These are phyloP conservation scores for Pseudopyrenochaeta lycopersici DNA, from an alignment of 2,329 filamentous ascomycete genomes.

Conservation along the genomic window DNA sequence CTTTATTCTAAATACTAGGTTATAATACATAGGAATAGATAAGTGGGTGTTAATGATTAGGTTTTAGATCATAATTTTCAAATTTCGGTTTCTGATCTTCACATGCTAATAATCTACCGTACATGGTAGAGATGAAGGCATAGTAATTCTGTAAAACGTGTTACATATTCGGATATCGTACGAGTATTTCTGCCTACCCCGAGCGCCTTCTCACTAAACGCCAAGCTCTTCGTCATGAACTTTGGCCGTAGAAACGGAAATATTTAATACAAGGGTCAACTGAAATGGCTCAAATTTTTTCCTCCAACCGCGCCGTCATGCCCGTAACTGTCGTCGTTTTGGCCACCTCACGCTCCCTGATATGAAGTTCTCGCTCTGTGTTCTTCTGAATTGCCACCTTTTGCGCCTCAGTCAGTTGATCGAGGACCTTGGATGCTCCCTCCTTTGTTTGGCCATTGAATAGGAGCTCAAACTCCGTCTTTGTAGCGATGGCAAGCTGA, in stretches of 20 bases:
- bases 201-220: no score
- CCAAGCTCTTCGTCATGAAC: no score
- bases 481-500: constrained; percentile 50
- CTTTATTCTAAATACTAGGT: no score
- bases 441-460: constrained; percentile 32
- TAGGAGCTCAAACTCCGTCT: constrained; percentile 42
- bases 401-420: constrained; percentile 47
- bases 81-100: no score
- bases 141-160: no score
- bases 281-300: constrained; percentile 33
- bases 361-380: constrained; percentile 30
- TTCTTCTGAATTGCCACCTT: constrained; percentile 30
- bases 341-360: constrained; percentile 20
- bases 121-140: no score
- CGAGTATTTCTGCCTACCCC: no score
- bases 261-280: neutral
- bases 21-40: no score
- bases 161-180: no score
- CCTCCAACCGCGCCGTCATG: constrained; percentile 45
- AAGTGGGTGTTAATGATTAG: no score
- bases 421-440: constrained; percentile 41
- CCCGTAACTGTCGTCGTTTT: constrained; percentile 34
- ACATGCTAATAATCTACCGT: no score
- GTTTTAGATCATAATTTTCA: no score
- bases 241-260: neutral